Conservation (phyloP, 2,329 filamentous ascomycete species). For the Cercospora sojina region DNA sequence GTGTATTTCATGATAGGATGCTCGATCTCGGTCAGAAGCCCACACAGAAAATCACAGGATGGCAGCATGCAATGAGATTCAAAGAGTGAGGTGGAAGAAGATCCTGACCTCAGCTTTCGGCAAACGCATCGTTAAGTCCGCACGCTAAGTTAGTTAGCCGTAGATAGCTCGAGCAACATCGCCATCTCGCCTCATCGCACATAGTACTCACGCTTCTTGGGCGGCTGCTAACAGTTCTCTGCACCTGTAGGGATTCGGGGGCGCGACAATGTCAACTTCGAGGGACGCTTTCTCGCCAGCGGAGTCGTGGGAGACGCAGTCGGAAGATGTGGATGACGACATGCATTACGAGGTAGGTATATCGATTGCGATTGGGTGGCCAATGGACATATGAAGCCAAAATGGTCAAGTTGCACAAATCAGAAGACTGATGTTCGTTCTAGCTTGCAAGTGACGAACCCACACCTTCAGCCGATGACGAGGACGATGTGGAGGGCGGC, state of each 20-base stretch:
- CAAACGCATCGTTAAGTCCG: not conserved
- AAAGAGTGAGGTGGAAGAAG: not conserved
- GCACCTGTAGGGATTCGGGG: not conserved
- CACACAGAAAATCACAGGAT: not conserved
- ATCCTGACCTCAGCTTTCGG: not conserved
- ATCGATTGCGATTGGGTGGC: not conserved
- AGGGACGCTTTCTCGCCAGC: constrained; percentile 21
- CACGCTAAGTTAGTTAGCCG: not conserved
- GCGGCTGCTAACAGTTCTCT: not conserved
- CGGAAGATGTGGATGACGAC: constrained; percentile 47
- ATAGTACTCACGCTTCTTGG: not conserved
- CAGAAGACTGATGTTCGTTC: constrained; percentile 7
- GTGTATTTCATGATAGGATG: not conserved
- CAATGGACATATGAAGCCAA: constrained; percentile 17
- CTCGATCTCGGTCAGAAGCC: not conserved
- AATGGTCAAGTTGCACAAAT: not conserved
- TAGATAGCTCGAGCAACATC: not conserved
- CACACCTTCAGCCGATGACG: constrained; percentile 36
- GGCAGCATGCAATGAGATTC: not conserved
- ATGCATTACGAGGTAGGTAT: constrained; percentile 49
- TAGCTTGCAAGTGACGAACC: constrained; percentile 42
- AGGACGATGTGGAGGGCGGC: constrained; percentile 45
- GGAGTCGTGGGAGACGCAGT: constrained; percentile 28
- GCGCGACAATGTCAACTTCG: constrained; percentile 14
- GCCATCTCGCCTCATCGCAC: not conserved